A percentile compares a stretch with the other conserved stretches of the same genome.
Conservation (phyloP, 805 yeast genomes). For the Diddensiella caesifluorescens region DNA sequence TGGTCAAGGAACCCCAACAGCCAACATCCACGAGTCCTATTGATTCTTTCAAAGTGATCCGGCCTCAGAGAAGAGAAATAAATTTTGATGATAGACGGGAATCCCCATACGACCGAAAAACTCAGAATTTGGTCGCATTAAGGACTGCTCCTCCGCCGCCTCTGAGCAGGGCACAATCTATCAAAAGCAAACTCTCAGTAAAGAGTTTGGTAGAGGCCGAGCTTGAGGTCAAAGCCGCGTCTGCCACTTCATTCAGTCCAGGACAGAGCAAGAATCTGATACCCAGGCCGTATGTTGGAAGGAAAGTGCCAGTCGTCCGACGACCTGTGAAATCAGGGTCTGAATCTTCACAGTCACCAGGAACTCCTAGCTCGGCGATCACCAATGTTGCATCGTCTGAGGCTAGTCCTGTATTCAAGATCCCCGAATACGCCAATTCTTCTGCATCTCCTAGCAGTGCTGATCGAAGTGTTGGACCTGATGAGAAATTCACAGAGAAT, state of each 20-base stretch:
- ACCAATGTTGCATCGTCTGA: not conserved
- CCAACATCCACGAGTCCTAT: constrained; percentile 7
- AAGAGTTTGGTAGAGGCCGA: not conserved
- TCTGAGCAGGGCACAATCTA: constrained; percentile 17
- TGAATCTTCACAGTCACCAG: constrained; percentile 6
- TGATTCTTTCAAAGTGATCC: constrained; percentile 59
- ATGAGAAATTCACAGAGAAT: constrained; percentile 62
- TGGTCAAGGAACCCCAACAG: too few relatives aligned
- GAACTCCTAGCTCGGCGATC: constrained; percentile 7
- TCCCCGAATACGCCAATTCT: constrained; percentile 10
- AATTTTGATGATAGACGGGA: constrained; percentile 76
- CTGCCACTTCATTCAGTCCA: constrained; percentile 20
- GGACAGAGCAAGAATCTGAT: constrained; percentile 26
- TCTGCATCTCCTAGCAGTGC: constrained; percentile 3
- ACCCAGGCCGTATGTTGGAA: constrained; percentile 27
- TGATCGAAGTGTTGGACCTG: not conserved
- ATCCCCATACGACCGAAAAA: constrained; percentile 53
- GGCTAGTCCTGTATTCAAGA: constrained; percentile 7
- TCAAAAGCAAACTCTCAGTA: constrained; percentile 6
- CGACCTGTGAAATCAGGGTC: constrained; percentile 18
- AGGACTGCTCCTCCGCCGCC: constrained; percentile 48
- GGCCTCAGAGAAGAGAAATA: constrained; percentile 57
- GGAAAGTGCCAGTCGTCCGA: constrained; percentile 22
- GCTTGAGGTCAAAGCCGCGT: not conserved
- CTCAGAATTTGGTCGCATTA: constrained; percentile 57